Evolutionary conservation across 805 yeast genomes (phyloP).

Genomic region (Starmera pachycereana): DNA sequence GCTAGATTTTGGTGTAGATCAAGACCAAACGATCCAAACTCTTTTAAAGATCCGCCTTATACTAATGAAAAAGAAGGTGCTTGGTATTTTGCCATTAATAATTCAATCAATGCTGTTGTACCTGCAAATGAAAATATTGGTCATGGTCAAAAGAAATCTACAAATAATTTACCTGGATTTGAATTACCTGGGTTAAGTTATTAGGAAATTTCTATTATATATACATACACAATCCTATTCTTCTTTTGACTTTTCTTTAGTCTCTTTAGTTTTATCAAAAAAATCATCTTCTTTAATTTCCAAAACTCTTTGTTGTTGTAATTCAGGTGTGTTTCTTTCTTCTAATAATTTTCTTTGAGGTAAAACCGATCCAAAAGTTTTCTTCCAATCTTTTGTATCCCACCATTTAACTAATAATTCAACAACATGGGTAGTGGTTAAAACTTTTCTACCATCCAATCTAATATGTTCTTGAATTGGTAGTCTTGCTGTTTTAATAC

Average conservation of each 20-base stretch:
- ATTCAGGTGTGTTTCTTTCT: no score
- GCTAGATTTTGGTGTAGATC: constrained; percentile 93
- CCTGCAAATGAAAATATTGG: constrained; percentile 23
- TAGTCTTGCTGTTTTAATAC: constrained; percentile 62
- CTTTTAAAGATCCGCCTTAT: constrained; percentile 74
- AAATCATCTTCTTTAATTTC: background rate
- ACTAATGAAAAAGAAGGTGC: constrained; percentile 52
- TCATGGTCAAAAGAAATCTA: background rate
- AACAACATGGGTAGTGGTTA: constrained; percentile 93
- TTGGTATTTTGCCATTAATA: constrained; percentile 39
- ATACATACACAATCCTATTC: background rate
- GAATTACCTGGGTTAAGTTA: constrained; percentile 10
- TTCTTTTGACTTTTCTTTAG: background rate
- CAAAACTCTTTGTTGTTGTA: background rate
- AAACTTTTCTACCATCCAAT: constrained; percentile 75
- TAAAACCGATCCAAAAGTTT: constrained; percentile 76
- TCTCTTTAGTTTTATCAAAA: background rate
- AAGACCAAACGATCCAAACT: constrained; percentile 79
- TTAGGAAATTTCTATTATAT: background rate
- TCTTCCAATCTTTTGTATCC: constrained; percentile 73
- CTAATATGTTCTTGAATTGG: constrained; percentile 83
- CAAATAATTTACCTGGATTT: constrained; percentile 2
- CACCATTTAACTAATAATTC: constrained; percentile 76
- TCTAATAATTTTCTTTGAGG: constrained; percentile 57
- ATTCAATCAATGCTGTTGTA: constrained; percentile 23